Conservation (phyloP, 2,329 filamentous ascomycete species). For the Penicillium sp. region DNA sequence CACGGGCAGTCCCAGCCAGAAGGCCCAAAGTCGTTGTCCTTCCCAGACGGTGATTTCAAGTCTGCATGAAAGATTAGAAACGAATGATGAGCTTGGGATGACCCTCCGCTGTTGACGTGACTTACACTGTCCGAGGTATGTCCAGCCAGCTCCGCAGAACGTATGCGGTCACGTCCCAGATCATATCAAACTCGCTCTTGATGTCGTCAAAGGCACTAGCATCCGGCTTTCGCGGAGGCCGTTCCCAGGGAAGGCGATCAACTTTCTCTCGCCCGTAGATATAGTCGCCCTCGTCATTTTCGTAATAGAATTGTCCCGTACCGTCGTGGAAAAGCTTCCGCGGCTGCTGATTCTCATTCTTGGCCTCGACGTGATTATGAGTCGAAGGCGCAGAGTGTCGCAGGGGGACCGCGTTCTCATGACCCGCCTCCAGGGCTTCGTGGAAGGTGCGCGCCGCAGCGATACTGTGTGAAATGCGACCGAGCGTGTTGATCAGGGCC, state of each 20-base stretch:
- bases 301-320: conserved; percentile 37
- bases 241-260: conserved; percentile 36
- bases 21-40: conserved; percentile 58
- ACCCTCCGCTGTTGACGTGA: conserved; percentile 25
- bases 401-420: conserved; percentile 34
- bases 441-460: conserved; percentile 73
- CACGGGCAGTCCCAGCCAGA: conserved; percentile 64
- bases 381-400: conserved; percentile 29
- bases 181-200: conserved; percentile 62
- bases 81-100: not conserved
- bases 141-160: conserved; percentile 71
- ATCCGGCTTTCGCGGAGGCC: conserved; percentile 33
- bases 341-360: conserved; percentile 9
- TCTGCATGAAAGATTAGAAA: conserved; percentile 33
- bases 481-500: conserved; percentile 90
- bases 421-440: conserved; percentile 44
- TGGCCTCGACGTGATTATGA: conserved; percentile 21
- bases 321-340: conserved; percentile 33
- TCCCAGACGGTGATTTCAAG: conserved; percentile 58
- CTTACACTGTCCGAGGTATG: conserved; percentile 71
- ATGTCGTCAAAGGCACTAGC: conserved; percentile 60
- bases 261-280: conserved; percentile 41
- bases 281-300: conserved; percentile 47
- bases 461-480: conserved; percentile 79
- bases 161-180: conserved; percentile 64